Conservation (phyloP, 2,329 filamentous ascomycete species). For the Zasmidium angulare region DNA sequence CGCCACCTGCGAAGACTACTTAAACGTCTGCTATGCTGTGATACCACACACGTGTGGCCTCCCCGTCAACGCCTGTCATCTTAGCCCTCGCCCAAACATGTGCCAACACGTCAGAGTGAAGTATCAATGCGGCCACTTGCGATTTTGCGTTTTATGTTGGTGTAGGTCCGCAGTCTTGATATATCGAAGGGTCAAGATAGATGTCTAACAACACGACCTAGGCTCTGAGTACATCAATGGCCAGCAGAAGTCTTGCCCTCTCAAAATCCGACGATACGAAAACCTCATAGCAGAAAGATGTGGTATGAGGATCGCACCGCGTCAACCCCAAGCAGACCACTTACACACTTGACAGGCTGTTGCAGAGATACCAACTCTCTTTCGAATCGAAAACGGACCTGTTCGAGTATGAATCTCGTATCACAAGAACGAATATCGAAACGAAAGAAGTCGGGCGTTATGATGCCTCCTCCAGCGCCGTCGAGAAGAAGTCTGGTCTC, state of each 20-base stretch:
- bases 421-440: background rate
- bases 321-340: background rate
- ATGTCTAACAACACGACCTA: background rate
- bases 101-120: slow-evolving; percentile 9
- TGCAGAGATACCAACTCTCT: slow-evolving; percentile 9
- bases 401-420: background rate
- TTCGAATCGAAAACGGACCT: slow-evolving; percentile 1
- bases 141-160: slow-evolving; percentile 10
- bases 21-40: background rate
- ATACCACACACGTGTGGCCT: background rate
- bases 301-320: background rate
- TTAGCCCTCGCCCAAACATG: background rate
- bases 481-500: background rate
- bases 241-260: slow-evolving; percentile 6
- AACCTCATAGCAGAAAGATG: slow-evolving; percentile 5
- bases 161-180: background rate
- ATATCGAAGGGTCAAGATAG: background rate
- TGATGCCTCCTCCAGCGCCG: background rate
- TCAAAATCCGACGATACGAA: slow-evolving; percentile 7
- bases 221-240: slow-evolving; percentile 6
- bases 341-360: background rate
- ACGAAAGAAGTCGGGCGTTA: background rate
- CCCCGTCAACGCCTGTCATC: background rate
- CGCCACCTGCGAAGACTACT: background rate
- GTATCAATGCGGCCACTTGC: slow-evolving; percentile 7